phyloP scores from a whole-genome alignment of 1,284 basidiomycete genomes.

The Apiotrichum domesticum region DNA sequence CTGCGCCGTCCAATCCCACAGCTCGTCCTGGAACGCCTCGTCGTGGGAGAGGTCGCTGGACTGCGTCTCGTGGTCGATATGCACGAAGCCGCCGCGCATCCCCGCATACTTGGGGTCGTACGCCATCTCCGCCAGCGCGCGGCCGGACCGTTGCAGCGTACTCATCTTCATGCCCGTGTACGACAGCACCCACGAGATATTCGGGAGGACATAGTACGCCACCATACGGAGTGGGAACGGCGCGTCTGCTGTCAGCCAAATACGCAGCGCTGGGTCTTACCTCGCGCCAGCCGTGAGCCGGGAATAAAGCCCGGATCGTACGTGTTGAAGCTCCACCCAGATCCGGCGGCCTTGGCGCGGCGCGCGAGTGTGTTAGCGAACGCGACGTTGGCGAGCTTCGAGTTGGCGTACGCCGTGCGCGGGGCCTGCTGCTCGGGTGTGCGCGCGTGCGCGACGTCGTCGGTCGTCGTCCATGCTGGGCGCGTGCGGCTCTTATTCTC shows the following conservation, averaged over 20 bases:
- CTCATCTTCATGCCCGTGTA: not conserved
- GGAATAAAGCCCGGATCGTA: slow-evolving; percentile 24
- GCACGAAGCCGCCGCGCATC: slow-evolving; percentile 16
- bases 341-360: not conserved
- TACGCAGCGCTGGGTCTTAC: not conserved
- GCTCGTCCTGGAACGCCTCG: slow-evolving; percentile 16
- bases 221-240: not conserved
- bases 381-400: slow-evolving; percentile 15
- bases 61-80: slow-evolving; percentile 6
- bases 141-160: not conserved
- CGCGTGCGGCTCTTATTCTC: not conserved
- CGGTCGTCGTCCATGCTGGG: slow-evolving; percentile 15
- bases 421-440: not conserved
- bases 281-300: not conserved
- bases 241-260: not conserved
- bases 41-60: slow-evolving; percentile 14
- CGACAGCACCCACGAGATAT: not conserved
- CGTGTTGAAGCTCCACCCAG: slow-evolving; percentile 14
- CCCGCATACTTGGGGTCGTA: slow-evolving; percentile 4
- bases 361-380: slow-evolving; percentile 18
- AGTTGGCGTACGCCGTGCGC: slow-evolving; percentile 3
- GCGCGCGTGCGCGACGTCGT: slow-evolving; percentile 14
- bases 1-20: slow-evolving; percentile 23
- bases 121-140: slow-evolving; percentile 8
- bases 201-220: not conserved